phyloP scores from a whole-genome alignment of 1,284 basidiomycete species.

The Fomitopsis pinicola region DNA sequence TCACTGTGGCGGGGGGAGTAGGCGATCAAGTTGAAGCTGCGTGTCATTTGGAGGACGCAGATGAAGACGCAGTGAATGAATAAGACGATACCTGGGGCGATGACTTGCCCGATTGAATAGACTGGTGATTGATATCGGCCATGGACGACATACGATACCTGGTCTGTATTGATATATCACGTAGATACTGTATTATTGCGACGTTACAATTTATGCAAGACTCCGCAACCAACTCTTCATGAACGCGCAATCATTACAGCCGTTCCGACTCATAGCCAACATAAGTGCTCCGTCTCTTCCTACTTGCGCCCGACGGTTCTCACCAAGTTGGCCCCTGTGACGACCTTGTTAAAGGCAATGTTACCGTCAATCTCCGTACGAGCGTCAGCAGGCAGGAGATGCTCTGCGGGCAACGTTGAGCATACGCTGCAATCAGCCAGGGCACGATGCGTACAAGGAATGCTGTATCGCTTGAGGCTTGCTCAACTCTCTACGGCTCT shows the following conservation, averaged over 20 bases:
- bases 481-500: no score
- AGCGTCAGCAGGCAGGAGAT: constrained; percentile 87
- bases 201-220: background rate
- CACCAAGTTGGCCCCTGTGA: constrained; percentile 72
- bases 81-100: no score
- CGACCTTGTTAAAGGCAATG: constrained; percentile 85
- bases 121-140: no score
- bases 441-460: constrained; percentile 52
- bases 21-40: no score
- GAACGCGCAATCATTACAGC: background rate
- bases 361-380: constrained; percentile 95
- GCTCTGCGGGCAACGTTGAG: constrained; percentile 35
- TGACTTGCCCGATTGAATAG: no score
- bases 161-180: background rate
- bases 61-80: no score
- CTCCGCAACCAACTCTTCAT: background rate
- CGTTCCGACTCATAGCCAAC: background rate
- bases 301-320: constrained; percentile 88
- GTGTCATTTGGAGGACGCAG: no score
- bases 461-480: constrained; percentile 69
- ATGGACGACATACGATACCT: no score
- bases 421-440: background rate
- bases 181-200: constrained; percentile 5
- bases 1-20: no score
- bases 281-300: constrained; percentile 76